Base-by-base conservation (phyloP, 2,329 filamentous ascomycete genomes). In the Zymoseptoria crescenta region DNA sequence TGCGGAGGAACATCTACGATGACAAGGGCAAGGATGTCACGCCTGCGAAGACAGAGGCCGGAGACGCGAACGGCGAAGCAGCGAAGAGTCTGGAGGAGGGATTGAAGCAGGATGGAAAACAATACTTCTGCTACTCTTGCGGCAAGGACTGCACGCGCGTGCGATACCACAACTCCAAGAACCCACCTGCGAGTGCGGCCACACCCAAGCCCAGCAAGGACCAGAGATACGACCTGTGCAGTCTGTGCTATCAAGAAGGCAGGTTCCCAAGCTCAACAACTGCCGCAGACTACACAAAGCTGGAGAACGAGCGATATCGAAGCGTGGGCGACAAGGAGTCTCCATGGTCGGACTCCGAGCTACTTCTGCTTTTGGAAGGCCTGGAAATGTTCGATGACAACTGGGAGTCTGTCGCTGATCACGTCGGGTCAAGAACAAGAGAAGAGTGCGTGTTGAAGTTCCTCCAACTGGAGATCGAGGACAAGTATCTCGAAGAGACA, bases 401-500 rank as follows among this genome's bases (percentile, higher is more conserved):
- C 75, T 99, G 94, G 94, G 87, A 89, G 59, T 85, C 90, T 68
- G 92, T 99, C 65, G 87, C 95, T 1, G 91, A 93, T 63, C 89
- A 96, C 70, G 94, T 99, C 50, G 89, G 89, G 54, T 95, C 91
- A 2, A 87, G 93, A 61, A 96, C 91, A 1, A 83, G 91, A 56
- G 95, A 99, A 74, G 93, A 99, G 76, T 99, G 94, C 73, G 93
- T 97, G 16, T 82, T 97, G 68, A 94, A 96, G 73, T 99, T 99
- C 78, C 75, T 99, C 64, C 91, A 96, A 71, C 81, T 99, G 41
- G 93, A 96, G 67, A 99, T 99, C 62, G 94, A 97, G 74, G 93
- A 96, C 77, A 95, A 96, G 73, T 99, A 96, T 70, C 80, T 96
- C 8, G 92, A 97, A 68, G 74, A 73, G 24, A 62, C 66, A 7